Conservation (phyloP, 2,329 filamentous ascomycete genomes). For the Trichophyton schoenleinii region DNA sequence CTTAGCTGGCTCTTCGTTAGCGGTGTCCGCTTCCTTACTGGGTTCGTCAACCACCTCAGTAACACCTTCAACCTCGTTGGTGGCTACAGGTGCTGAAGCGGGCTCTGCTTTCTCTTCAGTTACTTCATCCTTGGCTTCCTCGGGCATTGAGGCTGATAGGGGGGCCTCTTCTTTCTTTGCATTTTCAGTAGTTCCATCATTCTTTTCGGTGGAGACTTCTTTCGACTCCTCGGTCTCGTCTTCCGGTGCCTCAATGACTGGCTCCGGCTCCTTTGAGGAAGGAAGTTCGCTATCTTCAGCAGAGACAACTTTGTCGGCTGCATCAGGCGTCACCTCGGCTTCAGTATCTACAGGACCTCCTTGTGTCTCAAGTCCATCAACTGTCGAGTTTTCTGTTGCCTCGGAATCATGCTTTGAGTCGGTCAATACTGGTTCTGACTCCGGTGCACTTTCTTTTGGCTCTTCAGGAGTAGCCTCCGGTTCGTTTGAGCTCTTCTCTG, state of each 20-base stretch:
- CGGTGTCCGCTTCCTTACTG: background rate
- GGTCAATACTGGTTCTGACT: background rate
- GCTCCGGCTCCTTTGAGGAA: background rate
- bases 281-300: background rate
- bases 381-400: background rate
- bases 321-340: background rate
- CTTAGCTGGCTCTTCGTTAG: background rate
- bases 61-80: background rate
- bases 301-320: background rate
- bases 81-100: background rate
- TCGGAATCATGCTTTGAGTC: background rate
- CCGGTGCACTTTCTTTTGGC: background rate
- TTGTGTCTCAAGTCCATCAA: background rate
- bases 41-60: background rate
- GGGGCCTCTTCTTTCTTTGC: background rate
- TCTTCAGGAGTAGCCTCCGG: background rate
- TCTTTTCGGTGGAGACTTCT: background rate
- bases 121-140: background rate
- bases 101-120: background rate
- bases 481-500: background rate
- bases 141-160: background rate
- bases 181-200: background rate
- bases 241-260: background rate
- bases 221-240: background rate
- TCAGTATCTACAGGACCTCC: background rate